Evolutionary conservation across 352 stramenopile genomes (phyloP).

Genomic region (Thalassiosira ordinaria): DNA sequence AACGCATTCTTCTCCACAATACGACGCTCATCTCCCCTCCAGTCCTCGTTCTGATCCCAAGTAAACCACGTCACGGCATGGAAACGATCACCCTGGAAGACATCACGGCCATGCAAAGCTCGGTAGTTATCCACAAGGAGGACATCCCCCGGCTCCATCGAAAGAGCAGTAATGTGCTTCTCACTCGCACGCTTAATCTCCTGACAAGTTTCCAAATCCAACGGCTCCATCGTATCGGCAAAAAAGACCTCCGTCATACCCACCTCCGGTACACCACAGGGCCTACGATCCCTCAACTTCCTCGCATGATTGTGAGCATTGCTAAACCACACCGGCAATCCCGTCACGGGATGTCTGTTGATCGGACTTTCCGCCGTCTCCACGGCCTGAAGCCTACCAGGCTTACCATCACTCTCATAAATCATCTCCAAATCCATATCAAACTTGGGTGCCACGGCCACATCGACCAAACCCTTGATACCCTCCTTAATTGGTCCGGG

Average conservation of each 20-base stretch:
- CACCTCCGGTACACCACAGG: slow-evolving; percentile 86
- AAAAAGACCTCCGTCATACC: slow-evolving; percentile 88
- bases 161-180: slow-evolving; percentile 85
- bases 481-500: slow-evolving; percentile 73
- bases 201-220: slow-evolving; percentile 81
- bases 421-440: slow-evolving; percentile 89
- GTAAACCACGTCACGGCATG: slow-evolving; percentile 87
- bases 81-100: slow-evolving; percentile 86
- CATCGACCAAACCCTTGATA: slow-evolving; percentile 77
- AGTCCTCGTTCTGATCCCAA: slow-evolving; percentile 82
- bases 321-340: slow-evolving; percentile 86
- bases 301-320: slow-evolving; percentile 87
- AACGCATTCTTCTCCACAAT: slow-evolving; percentile 86
- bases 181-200: slow-evolving; percentile 85
- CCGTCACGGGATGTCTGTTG: slow-evolving; percentile 85
- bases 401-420: slow-evolving; percentile 84
- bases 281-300: slow-evolving; percentile 83
- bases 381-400: slow-evolving; percentile 78
- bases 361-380: slow-evolving; percentile 82
- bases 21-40: slow-evolving; percentile 78
- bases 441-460: slow-evolving; percentile 84
- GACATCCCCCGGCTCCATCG: slow-evolving; percentile 87
- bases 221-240: slow-evolving; percentile 82
- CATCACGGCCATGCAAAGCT: slow-evolving; percentile 84
- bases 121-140: slow-evolving; percentile 87